phyloP scores from a whole-genome alignment of 805 yeast genomes.

The Zygotorulaspora danielsina region DNA sequence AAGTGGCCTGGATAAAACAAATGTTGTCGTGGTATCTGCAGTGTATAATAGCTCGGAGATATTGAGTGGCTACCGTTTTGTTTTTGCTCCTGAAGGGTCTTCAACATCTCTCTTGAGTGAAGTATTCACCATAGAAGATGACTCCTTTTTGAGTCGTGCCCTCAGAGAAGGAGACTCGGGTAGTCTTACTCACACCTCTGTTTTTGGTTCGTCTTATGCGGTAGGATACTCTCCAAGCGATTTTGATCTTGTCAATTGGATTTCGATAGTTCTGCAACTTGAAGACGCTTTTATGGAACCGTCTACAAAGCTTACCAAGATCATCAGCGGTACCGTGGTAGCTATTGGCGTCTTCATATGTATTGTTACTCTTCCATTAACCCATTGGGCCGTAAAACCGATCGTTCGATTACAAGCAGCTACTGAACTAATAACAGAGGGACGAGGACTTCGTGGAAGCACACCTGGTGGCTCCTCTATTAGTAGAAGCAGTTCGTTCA shows the following conservation, averaged over 20 bases:
- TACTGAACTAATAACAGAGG: constrained; percentile 53
- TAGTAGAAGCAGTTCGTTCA: constrained; percentile 24
- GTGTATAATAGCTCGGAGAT: constrained; percentile 22
- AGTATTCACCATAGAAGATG: constrained; percentile 29
- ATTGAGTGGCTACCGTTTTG: constrained; percentile 39
- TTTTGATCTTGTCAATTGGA: constrained; percentile 54
- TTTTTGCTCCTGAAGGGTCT: constrained; percentile 39
- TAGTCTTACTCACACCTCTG: constrained; percentile 36
- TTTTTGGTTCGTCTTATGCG: constrained; percentile 45
- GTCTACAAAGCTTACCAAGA: constrained; percentile 53
- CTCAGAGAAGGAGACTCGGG: constrained; percentile 41
- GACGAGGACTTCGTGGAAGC: constrained; percentile 38
- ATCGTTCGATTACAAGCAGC: constrained; percentile 75
- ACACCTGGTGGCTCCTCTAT: constrained; percentile 21
- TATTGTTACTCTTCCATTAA: constrained; percentile 72
- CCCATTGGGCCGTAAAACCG: constrained; percentile 81
- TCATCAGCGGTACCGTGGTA: constrained; percentile 72
- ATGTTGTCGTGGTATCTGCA: constrained; percentile 34
- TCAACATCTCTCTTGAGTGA: constrained; percentile 18
- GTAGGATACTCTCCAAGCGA: constrained; percentile 51
- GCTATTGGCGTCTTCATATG: constrained; percentile 75
- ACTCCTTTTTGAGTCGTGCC: constrained; percentile 36
- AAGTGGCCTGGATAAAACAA: constrained; percentile 39
- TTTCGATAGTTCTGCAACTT: constrained; percentile 65
- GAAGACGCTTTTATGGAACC: constrained; percentile 59